Percentiles rank a stretch among this genome's conserved stretches.
Evolutionary conservation across 805 yeast genomes (phyloP).

Genomic region (Candida awuae): DNA sequence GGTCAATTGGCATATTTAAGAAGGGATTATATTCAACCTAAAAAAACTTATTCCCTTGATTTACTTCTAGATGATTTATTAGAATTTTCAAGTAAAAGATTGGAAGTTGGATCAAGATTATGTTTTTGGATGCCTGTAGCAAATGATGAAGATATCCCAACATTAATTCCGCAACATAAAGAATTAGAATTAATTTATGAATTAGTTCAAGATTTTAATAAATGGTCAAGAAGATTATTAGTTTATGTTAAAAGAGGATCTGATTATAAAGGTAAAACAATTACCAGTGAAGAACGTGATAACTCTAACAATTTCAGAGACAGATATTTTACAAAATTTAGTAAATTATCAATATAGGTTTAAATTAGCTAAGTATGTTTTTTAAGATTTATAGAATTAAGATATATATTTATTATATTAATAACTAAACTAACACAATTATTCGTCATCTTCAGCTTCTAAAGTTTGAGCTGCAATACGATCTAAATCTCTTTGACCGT

Average conservation of each 20-base stretch:
- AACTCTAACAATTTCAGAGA: conserved; percentile 59
- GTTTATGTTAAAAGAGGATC: conserved; percentile 64
- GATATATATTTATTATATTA: not conserved
- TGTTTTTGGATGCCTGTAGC: conserved; percentile 99
- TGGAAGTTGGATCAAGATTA: conserved; percentile 70
- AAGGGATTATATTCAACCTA: conserved; percentile 84
- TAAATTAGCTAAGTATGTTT: not conserved
- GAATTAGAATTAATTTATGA: conserved; percentile 61
- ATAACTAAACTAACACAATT: conserved; percentile 15
- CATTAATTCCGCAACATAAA: conserved; percentile 72
- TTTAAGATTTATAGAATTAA: conserved; percentile 2
- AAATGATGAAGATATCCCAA: conserved; percentile 57
- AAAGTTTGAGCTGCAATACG: conserved; percentile 99
- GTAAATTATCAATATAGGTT: not conserved
- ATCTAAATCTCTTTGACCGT: conserved; percentile 99
- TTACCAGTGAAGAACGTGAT: conserved; percentile 36
- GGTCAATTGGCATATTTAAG: conserved; percentile 72
- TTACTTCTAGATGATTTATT: conserved; percentile 71
- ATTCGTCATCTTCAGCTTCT: conserved; percentile 74
- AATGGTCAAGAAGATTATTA: conserved; percentile 84
- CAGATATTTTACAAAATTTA: conserved; percentile 64
- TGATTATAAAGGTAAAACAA: conserved; percentile 40
- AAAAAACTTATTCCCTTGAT: conserved; percentile 80
- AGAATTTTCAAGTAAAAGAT: conserved; percentile 59
- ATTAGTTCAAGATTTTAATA: conserved; percentile 81